Evolutionary conservation across 179 eudicot species (phyloP).

Genomic region (Corrigiola litoralis): DNA sequence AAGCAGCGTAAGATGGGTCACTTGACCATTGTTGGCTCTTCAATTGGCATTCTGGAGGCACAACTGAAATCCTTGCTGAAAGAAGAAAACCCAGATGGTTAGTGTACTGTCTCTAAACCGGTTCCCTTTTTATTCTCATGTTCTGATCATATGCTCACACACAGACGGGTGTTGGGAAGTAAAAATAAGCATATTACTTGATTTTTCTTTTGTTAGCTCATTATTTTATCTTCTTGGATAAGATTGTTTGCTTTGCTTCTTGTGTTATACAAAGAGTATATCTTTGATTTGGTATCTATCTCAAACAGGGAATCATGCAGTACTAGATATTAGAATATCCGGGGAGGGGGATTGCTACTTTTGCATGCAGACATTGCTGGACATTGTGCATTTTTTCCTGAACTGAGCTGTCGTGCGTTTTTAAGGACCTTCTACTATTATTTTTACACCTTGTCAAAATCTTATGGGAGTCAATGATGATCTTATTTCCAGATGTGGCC

Average conservation of each 20-base stretch:
- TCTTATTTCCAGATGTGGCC: conserved; percentile 31
- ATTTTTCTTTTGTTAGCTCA: too few relatives aligned
- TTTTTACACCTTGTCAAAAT: not conserved
- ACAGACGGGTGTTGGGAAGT: not conserved
- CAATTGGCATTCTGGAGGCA: conserved; percentile 63
- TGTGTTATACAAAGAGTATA: too few relatives aligned
- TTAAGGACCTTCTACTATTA: not conserved
- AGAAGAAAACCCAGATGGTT: conserved; percentile 41
- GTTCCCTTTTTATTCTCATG: too few relatives aligned
- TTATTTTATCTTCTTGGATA: too few relatives aligned
- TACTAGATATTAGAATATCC: too few relatives aligned
- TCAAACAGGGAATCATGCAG: too few relatives aligned
- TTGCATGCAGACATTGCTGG: not conserved
- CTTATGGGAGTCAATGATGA: not conserved
- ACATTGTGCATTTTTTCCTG: not conserved
- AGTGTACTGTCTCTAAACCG: too few relatives aligned
- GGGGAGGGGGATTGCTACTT: conserved; percentile 30
- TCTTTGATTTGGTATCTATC: too few relatives aligned
- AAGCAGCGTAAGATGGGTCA: conserved; percentile 97
- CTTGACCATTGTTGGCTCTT: conserved; percentile 75
- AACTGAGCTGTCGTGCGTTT: not conserved
- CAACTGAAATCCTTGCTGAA: conserved; percentile 46
- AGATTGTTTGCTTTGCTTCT: too few relatives aligned
- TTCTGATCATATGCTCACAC: not conserved
- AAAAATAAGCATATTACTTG: too few relatives aligned